These are phyloP conservation scores for Claviceps humidiphila DNA, from an alignment of 2,329 filamentous ascomycete genomes.

Conservation along the genomic window DNA sequence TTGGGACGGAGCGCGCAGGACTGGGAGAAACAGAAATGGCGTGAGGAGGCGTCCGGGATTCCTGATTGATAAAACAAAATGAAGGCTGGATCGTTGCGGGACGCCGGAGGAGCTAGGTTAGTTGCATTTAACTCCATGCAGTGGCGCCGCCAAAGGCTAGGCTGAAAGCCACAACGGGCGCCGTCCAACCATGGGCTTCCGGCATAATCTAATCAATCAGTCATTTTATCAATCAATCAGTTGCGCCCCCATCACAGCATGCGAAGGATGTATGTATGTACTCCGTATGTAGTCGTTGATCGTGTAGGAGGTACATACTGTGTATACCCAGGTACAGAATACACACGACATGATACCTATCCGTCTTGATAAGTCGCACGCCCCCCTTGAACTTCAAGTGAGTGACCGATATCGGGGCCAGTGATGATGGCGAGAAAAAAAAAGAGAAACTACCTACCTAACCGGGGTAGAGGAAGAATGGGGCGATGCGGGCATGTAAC, in stretches of 20 bases:
- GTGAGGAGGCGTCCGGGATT: neutral
- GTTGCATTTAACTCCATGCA: neutral
- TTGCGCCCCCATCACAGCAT: neutral
- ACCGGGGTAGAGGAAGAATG: too few species aligned
- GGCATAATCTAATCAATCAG: slow-evolving; percentile 1
- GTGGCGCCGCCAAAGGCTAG: neutral
- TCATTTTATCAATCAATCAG: neutral
- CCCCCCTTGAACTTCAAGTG: too few species aligned
- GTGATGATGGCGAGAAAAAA: neutral
- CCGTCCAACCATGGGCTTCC: neutral
- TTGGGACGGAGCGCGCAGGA: neutral
- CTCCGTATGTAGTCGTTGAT: neutral
- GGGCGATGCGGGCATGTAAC: neutral
- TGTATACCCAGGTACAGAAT: too few species aligned
- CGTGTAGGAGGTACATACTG: neutral
- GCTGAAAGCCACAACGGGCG: neutral
- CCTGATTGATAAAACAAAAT: neutral
- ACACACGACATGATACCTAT: too few species aligned
- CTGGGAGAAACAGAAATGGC: neutral
- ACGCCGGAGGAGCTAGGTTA: neutral
- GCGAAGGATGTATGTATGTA: neutral
- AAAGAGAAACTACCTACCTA: neutral
- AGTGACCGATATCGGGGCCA: neutral
- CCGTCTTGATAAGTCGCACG: too few species aligned
- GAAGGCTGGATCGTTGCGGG: neutral